phyloP scores from a whole-genome alignment of 257 asterid species.

The Leonotis leonurus region DNA sequence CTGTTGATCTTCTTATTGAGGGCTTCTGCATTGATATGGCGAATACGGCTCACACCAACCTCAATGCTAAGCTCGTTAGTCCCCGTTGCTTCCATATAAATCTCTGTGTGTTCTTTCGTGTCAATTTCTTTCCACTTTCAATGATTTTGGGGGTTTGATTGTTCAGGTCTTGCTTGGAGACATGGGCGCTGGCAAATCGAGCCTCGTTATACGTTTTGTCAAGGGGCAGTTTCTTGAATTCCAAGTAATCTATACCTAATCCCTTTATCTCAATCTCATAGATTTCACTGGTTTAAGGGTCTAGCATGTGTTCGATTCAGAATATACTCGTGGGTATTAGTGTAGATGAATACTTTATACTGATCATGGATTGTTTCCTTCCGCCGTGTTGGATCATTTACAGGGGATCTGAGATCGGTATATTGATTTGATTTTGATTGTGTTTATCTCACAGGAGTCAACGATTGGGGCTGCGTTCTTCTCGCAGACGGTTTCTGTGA shows the following conservation, averaged over 20 bases:
- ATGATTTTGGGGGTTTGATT: neutral
- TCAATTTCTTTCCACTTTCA: neutral
- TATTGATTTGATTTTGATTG: neutral
- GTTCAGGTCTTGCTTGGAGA: slow-evolving; percentile 82
- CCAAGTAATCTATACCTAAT: slow-evolving; percentile 39
- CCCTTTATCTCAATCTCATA: slow-evolving; percentile 2
- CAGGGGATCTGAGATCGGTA: neutral
- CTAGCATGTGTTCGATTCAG: neutral
- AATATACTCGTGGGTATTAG: neutral
- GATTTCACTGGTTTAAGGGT: neutral
- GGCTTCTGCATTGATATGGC: slow-evolving; percentile 29
- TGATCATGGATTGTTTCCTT: neutral
- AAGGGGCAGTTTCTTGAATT: slow-evolving; percentile 92
- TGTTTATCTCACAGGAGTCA: slow-evolving; percentile 54
- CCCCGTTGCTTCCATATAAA: neutral
- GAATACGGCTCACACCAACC: slow-evolving; percentile 51
- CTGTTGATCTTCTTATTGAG: neutral
- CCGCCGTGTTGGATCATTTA: neutral
- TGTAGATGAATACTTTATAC: neutral
- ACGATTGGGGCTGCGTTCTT: slow-evolving; percentile 97
- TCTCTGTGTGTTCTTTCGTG: neutral
- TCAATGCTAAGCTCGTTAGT: slow-evolving; percentile 78
- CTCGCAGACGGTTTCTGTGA: slow-evolving; percentile 74
- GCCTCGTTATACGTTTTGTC: slow-evolving; percentile 84
- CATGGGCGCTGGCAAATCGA: slow-evolving; percentile 96